A percentile compares a stretch with the other conserved stretches of the same genome.
These are phyloP conservation scores for Botryotinia convoluta DNA, from an alignment of 2,329 filamentous ascomycete genomes.

Conservation along the genomic window DNA sequence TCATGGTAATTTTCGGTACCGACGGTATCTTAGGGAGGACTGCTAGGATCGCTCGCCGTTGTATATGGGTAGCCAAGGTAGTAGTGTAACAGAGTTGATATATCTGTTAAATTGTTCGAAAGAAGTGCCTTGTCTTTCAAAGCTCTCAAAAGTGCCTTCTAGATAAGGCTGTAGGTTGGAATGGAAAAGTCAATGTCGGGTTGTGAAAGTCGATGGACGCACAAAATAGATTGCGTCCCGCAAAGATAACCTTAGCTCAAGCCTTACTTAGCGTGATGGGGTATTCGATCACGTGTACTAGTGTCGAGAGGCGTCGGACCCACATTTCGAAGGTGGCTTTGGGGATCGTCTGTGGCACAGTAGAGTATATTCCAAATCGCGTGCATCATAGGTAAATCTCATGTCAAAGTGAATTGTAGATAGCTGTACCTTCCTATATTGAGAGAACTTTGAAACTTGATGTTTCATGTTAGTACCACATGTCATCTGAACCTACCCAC, in stretches of 20 bases:
- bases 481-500: not conserved
- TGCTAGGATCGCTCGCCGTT: not conserved
- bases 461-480: not conserved
- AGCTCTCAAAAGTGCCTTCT: not conserved
- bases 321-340: not conserved
- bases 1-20: conserved; percentile 21
- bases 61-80: not conserved
- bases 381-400: not conserved
- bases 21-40: not conserved
- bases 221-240: not conserved
- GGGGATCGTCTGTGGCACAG: not conserved
- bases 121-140: not conserved
- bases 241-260: conserved; percentile 7
- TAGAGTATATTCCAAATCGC: not conserved
- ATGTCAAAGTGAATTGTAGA: not conserved
- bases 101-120: not conserved
- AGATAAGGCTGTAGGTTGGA: not conserved
- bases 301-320: not conserved
- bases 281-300: not conserved
- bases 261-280: not conserved
- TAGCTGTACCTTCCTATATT: not conserved
- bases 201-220: not conserved
- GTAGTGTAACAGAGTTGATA: not conserved
- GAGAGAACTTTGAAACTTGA: not conserved
- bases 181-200: not conserved